These are phyloP conservation scores for Malus sieversii DNA, from an alignment of 306 rosid species.

Conservation along the genomic window DNA sequence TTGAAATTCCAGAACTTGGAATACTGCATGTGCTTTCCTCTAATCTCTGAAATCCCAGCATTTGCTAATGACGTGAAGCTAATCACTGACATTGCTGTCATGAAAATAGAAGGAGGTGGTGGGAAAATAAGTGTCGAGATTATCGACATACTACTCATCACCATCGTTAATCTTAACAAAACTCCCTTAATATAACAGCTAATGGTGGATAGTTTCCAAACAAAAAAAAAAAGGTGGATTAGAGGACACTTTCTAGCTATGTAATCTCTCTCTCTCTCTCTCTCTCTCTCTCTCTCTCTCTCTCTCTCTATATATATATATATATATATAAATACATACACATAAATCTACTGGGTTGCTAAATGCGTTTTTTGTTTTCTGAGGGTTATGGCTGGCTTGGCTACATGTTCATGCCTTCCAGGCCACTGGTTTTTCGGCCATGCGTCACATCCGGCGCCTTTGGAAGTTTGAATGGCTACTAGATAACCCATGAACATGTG, in stretches of 20 bases:
- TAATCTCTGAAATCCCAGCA: constrained; percentile 37
- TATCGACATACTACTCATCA: neutral
- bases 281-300: too few species aligned
- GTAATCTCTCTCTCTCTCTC: too few species aligned
- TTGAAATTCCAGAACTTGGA: constrained; percentile 47
- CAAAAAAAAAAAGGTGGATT: neutral
- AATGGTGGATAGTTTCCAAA: neutral
- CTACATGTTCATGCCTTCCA: neutral
- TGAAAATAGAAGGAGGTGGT: constrained; percentile 43
- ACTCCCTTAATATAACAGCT: neutral
- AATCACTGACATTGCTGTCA: constrained; percentile 39
- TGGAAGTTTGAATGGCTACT: neutral
- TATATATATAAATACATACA: too few species aligned
- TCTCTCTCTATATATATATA: too few species aligned
- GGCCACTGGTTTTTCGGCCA: neutral
- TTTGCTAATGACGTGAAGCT: constrained; percentile 16
- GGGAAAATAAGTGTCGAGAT: constrained; percentile 28
- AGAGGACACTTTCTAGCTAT: neutral
- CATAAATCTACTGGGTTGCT: too few species aligned
- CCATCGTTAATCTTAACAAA: neutral
- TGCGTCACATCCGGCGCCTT: neutral
- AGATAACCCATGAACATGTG: neutral
- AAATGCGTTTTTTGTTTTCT: too few species aligned
- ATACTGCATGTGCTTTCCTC: constrained; percentile 57
- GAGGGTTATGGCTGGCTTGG: neutral